A percentile compares a stretch with the other conserved stretches of the same genome.
Evolutionary conservation across 176 grass and related monocot species (phyloP).

Genomic region (Aegilops longissima): DNA sequence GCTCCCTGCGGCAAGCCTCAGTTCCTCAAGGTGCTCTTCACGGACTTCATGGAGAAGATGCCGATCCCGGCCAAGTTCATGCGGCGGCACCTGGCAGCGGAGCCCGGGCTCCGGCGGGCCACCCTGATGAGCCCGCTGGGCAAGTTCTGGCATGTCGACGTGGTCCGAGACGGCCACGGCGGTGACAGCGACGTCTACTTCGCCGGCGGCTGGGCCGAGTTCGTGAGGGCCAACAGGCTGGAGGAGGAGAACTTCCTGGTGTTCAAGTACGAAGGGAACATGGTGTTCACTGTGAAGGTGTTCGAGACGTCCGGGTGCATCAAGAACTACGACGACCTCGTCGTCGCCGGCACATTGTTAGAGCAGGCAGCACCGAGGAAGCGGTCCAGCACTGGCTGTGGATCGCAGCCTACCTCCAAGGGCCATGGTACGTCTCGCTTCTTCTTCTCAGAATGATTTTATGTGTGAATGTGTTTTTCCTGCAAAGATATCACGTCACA

Average conservation of each 20-base stretch:
- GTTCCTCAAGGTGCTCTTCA: slow-evolving; percentile 24
- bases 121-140: slow-evolving; percentile 5
- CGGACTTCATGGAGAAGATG: slow-evolving; percentile 14
- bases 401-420: neutral
- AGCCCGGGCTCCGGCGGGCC: neutral
- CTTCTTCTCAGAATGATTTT: neutral
- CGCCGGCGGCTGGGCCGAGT: neutral
- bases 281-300: slow-evolving; percentile 18
- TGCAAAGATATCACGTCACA: neutral
- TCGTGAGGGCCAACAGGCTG: neutral
- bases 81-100: neutral
- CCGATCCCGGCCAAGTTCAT: neutral
- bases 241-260: slow-evolving; percentile 25
- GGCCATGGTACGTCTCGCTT: neutral
- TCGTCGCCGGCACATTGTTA: neutral
- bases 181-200: neutral
- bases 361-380: neutral
- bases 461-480: neutral
- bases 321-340: neutral
- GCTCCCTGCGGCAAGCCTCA: slow-evolving; percentile 9
- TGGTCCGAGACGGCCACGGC: neutral
- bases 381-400: neutral
- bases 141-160: slow-evolving; percentile 20
- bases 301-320: neutral
- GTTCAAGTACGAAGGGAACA: slow-evolving; percentile 32